Conservation (phyloP, 441 rosid species). For the Syzygium syzygioides region DNA sequence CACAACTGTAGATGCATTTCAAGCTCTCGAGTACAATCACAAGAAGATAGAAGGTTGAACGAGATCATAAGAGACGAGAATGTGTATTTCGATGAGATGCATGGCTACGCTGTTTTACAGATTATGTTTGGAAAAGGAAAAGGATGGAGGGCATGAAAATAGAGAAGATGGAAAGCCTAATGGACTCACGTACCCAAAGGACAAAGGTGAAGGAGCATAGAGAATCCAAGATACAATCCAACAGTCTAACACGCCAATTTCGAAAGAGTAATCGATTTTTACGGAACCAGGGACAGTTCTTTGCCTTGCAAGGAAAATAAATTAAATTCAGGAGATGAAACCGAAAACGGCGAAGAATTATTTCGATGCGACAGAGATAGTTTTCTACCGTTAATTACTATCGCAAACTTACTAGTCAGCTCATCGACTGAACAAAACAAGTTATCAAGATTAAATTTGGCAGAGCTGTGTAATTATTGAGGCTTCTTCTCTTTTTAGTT, state of each 20-base stretch:
- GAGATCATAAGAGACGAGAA: not conserved
- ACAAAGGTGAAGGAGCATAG: not conserved
- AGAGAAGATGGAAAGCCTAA: not conserved
- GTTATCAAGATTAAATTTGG: not conserved
- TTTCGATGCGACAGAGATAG: not conserved
- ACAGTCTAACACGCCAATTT: rapidly evolving
- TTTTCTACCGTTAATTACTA: not conserved
- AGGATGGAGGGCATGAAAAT: not conserved
- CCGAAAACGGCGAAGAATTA: not conserved
- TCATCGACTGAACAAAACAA: not conserved
- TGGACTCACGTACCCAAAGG: not conserved
- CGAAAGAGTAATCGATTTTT: not conserved
- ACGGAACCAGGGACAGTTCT: not conserved
- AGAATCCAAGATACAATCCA: not conserved
- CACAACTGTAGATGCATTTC: not conserved
- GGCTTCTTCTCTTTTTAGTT: not conserved
- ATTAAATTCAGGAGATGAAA: not conserved
- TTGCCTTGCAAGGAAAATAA: not conserved
- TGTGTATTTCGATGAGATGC: no score
- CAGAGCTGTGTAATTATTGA: not conserved
- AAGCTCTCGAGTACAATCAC: not conserved
- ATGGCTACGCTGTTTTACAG: rapidly evolving
- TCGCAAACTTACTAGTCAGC: not conserved
- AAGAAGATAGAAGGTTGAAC: not conserved
- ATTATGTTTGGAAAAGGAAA: not conserved